phyloP scores from a whole-genome alignment of 148 eudicot species.

The Rhododendron kiyosumense region DNA sequence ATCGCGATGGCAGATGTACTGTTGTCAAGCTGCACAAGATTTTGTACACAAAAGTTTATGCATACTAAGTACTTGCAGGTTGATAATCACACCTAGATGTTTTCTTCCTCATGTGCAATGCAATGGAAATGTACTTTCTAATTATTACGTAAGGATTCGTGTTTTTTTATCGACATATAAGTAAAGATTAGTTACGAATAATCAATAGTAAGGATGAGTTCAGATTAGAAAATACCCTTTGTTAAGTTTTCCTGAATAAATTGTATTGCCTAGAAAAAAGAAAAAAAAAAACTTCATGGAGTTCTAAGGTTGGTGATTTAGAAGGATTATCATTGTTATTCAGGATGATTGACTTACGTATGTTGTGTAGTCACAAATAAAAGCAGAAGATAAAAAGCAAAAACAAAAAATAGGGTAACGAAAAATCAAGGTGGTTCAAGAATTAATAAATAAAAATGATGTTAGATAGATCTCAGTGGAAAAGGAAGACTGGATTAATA shows the following conservation, averaged over 20 bases:
- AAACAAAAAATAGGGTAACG: too few species aligned
- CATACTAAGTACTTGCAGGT: not conserved
- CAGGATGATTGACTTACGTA: too few species aligned
- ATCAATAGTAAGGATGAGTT: too few species aligned
- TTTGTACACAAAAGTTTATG: not conserved
- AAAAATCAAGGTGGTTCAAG: not conserved
- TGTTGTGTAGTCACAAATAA: too few species aligned
- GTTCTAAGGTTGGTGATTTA: not conserved
- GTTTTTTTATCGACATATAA: too few species aligned
- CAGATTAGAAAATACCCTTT: not conserved
- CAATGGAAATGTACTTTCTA: not conserved
- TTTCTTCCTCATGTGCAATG: not conserved
- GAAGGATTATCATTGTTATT: not conserved
- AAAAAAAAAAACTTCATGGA: not conserved
- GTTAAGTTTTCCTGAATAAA: too few species aligned
- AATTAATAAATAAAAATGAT: not conserved
- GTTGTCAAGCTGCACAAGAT: conserved; percentile 16
- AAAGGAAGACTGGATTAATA: not conserved
- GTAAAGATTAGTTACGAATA: too few species aligned
- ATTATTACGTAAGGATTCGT: too few species aligned
- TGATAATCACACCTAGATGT: not conserved
- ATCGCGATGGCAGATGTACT: conserved; percentile 13
- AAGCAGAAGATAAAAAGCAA: not conserved
- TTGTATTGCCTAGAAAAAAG: too few species aligned
- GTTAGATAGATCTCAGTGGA: not conserved